Base-by-base conservation (phyloP, 2,329 filamentous ascomycete genomes). In the Pezizomycotina sp. region DNA sequence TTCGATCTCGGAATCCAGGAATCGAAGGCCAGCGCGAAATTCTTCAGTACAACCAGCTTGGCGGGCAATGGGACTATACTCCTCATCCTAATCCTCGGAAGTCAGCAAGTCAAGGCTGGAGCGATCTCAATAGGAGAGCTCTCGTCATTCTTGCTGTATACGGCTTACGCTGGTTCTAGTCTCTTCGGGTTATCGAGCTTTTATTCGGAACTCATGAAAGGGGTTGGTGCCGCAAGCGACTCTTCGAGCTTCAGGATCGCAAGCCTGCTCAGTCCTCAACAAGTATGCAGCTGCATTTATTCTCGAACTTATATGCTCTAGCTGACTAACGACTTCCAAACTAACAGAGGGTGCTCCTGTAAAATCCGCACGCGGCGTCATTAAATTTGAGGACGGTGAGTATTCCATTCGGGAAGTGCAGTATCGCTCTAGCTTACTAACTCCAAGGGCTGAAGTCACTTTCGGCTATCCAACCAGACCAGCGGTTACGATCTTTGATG, bases 181-280 rank as follows among this genome's bases (percentile, higher is more conserved):
- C 69, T 98, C 46, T 92, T 95, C 50, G 89, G 89, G 3, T 64
- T 98, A 2, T 92, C 83, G 3, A 82, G 80, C 38, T 98, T 98
- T 60, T 98, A 93, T 59, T 92, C 84, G 0, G 89, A 98, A 56
- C 66, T 98, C 44, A 98, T 98, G 89, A 98, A 98, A 58, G 91
- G 91, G 26, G 86, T 92, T 3, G 89, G 91, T 52, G 89, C 89
- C 26, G 89, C 89, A n/a, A 92, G 78, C 52, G 89, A 42, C 65
- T 98, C 1, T 98, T 98, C 53, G 89, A 98, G 55, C 68, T 98
- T 4, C 84, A 95, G 55, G 89, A 98, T 56, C 75, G 89, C 45
- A 65, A 80, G 40, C 79, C 84, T 0, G 77, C 74, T 2, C 91
- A 95, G n/a, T n/a, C n/a, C n/a, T n/a, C n/a, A n/a, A n/a, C n/a